A percentile compares a stretch with the other conserved stretches of the same genome.
These are phyloP conservation scores for Solanum sparsipilum DNA, from an alignment of 257 asterid species.

Conservation along the genomic window DNA sequence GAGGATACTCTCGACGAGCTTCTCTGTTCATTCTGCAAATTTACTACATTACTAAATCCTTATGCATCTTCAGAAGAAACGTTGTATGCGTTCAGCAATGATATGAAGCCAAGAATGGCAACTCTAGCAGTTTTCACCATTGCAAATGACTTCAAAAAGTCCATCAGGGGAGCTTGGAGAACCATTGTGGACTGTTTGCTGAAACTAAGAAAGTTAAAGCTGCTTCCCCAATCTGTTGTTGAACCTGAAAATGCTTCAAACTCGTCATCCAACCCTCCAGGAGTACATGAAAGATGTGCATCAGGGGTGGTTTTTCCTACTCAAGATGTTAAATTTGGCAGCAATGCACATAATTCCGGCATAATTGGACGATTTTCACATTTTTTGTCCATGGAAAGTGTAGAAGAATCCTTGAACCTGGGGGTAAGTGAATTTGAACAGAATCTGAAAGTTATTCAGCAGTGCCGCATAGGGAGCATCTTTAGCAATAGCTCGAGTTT, in stretches of 20 bases:
- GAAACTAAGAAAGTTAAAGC: conserved; percentile 77
- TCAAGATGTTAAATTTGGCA: conserved; percentile 25
- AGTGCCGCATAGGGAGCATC: conserved; percentile 75
- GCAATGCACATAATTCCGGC: conserved; percentile 27
- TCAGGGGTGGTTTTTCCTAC: conserved; percentile 14
- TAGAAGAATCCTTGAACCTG: conserved; percentile 68
- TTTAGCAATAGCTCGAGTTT: conserved; percentile 59
- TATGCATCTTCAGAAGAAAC: conserved; percentile 83
- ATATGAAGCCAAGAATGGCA: conserved; percentile 88
- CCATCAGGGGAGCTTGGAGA: conserved; percentile 88
- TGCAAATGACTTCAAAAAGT: conserved; percentile 65
- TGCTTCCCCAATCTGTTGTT: conserved; percentile 62
- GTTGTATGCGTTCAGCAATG: conserved; percentile 64
- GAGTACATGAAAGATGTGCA: conserved; percentile 9
- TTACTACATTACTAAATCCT: conserved; percentile 69
- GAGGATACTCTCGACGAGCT: conserved; percentile 88
- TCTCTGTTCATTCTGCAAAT: conserved; percentile 70
- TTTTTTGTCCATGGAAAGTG: conserved; percentile 67
- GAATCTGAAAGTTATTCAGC: conserved; percentile 65
- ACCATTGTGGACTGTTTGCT: conserved; percentile 74
- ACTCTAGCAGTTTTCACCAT: conserved; percentile 76
- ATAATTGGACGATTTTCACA: conserved; percentile 51
- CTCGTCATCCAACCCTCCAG: background rate
- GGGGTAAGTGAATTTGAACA: conserved; percentile 84
- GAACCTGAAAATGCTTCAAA: conserved; percentile 33